These are phyloP conservation scores for Penicillium janthinellum DNA, from an alignment of 2,329 filamentous ascomycete genomes.

Conservation along the genomic window DNA sequence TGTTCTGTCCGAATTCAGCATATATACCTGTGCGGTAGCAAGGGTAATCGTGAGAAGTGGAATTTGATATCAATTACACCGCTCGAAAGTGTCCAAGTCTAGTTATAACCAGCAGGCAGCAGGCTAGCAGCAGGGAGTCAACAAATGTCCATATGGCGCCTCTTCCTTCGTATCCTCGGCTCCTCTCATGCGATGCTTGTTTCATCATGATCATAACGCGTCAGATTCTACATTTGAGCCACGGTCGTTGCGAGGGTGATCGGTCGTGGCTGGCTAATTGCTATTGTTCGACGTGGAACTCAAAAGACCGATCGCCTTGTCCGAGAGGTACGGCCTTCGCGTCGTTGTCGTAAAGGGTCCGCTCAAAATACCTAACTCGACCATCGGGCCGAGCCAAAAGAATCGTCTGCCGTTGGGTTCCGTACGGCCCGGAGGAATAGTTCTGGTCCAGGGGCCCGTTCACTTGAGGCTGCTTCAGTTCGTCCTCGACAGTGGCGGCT, in stretches of 20 bases:
- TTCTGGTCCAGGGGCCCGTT: slow-evolving; percentile 31
- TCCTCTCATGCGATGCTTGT: background rate
- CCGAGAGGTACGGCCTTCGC: slow-evolving; percentile 50
- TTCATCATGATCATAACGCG: slow-evolving; percentile 9
- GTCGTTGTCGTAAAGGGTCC: slow-evolving; percentile 60
- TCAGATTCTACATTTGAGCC: slow-evolving; percentile 5
- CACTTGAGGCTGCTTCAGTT: slow-evolving; percentile 11
- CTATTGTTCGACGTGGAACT: slow-evolving; percentile 34
- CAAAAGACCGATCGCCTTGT: slow-evolving; percentile 50
- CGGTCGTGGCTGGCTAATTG: slow-evolving; percentile 7
- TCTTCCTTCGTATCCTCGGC: background rate
- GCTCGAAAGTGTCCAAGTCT: background rate
- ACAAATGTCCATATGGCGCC: background rate
- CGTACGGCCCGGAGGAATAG: slow-evolving; percentile 57
- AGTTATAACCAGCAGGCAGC: background rate
- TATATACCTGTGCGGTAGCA: background rate
- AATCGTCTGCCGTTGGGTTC: slow-evolving; percentile 66
- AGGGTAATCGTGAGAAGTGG: background rate
- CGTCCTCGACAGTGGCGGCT: slow-evolving; percentile 30
- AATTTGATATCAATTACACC: slow-evolving; percentile 3
- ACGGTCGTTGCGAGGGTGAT: background rate
- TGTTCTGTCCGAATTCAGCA: background rate
- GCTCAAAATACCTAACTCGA: slow-evolving; percentile 62
- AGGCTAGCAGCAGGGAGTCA: background rate
- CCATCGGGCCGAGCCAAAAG: slow-evolving; percentile 59